phyloP scores from a whole-genome alignment of 345 rosid genomes.

The Lenwebbia sp. region DNA sequence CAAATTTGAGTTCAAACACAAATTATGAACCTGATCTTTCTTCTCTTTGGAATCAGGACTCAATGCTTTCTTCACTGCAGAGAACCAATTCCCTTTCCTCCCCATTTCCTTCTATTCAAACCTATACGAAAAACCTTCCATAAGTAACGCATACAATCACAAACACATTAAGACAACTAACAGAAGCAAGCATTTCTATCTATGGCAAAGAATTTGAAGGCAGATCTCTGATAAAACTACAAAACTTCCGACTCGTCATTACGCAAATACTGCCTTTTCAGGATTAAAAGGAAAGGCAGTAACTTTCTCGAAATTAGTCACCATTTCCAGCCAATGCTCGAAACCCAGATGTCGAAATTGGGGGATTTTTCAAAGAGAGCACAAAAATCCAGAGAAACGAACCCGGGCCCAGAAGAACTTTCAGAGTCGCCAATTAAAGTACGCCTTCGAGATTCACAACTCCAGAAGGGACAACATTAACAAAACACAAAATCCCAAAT shows the following conservation, averaged over 20 bases:
- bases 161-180: neutral
- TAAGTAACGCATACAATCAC: neutral
- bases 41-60: conserved; percentile 37
- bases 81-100: conserved; percentile 62
- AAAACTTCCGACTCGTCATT: neutral
- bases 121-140: neutral
- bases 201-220: neutral
- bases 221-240: neutral
- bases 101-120: conserved; percentile 45
- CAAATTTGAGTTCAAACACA: neutral
- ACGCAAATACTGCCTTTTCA: neutral
- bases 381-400: neutral
- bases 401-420: neutral
- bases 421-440: neutral
- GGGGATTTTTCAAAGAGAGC: neutral
- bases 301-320: neutral
- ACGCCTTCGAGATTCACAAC: neutral
- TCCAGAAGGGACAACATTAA: neutral
- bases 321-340: neutral
- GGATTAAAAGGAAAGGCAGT: neutral
- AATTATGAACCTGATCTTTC: conserved; percentile 28
- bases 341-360: neutral
- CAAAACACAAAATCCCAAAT: neutral
- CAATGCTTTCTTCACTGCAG: conserved; percentile 63
- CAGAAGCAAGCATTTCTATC: neutral